A percentile compares a stretch with the other conserved stretches of the same genome.
Conservation (phyloP, 2,329 filamentous ascomycete species). For the Sclerotinia glacialis region DNA sequence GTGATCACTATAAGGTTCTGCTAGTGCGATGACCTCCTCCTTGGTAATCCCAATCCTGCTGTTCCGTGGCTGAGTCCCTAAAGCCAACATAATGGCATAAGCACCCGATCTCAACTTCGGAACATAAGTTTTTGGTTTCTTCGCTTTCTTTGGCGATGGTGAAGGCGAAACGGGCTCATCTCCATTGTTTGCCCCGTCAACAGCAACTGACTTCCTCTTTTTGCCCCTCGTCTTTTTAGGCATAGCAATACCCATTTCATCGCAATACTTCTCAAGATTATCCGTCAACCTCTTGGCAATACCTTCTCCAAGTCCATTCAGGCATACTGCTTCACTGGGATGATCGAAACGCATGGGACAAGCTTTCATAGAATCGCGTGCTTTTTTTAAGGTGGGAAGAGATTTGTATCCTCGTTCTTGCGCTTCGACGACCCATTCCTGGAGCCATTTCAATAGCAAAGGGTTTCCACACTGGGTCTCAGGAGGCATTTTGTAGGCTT, state of each 20-base stretch:
- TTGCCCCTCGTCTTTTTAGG: slow-evolving; percentile 55
- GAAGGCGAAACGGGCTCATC: slow-evolving; percentile 22
- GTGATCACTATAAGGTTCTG: slow-evolving; percentile 69
- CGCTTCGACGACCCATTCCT: slow-evolving; percentile 72
- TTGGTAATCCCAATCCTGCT: slow-evolving; percentile 61
- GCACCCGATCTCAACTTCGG: slow-evolving; percentile 69
- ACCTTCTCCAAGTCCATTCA: slow-evolving; percentile 73
- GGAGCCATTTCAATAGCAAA: slow-evolving; percentile 68
- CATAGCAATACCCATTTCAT: slow-evolving; percentile 65
- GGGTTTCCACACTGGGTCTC: slow-evolving; percentile 52
- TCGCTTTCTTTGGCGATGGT: slow-evolving; percentile 52
- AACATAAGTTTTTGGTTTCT: slow-evolving; percentile 65
- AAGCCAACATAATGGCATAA: slow-evolving; percentile 68
- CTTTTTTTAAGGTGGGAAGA: slow-evolving; percentile 44
- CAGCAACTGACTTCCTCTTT: slow-evolving; percentile 21
- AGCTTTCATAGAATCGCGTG: slow-evolving; percentile 72
- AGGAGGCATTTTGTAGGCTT: slow-evolving; percentile 9
- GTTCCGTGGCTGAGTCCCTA: slow-evolving; percentile 58
- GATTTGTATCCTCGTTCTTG: slow-evolving; percentile 69
- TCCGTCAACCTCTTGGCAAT: slow-evolving; percentile 68
- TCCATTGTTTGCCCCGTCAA: not conserved
- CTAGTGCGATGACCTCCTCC: slow-evolving; percentile 62
- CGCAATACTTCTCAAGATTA: slow-evolving; percentile 58
- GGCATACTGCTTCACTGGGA: slow-evolving; percentile 67
- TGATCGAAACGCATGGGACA: slow-evolving; percentile 65